A percentile compares a stretch with the other conserved stretches of the same genome.
Conservation (phyloP, 2,329 filamentous ascomycete species). For the Penicillium capsulatum region DNA sequence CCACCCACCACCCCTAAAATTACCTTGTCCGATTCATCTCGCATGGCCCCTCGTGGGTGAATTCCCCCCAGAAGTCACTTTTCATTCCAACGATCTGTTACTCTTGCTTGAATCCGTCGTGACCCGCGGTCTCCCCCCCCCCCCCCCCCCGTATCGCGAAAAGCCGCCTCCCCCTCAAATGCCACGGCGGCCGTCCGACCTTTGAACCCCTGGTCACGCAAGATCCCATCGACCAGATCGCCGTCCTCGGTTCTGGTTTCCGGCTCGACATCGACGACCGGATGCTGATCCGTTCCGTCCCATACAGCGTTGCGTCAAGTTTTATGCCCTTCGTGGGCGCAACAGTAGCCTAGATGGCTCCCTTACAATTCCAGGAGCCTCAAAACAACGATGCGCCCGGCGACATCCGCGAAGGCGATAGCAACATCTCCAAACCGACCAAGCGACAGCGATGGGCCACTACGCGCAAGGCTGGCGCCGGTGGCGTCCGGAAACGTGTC, state of each 20-base stretch:
- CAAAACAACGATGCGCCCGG: conserved; percentile 24
- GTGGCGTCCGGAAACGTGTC: conserved; percentile 71
- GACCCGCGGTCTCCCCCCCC: conserved; percentile 6
- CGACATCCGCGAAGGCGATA: conserved; percentile 31
- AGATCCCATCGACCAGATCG: conserved; percentile 3
- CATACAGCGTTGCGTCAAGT: conserved; percentile 14
- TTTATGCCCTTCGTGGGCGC: conserved; percentile 29
- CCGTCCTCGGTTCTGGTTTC: conserved; percentile 18
- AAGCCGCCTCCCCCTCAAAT: conserved; percentile 3
- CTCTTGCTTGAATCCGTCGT: conserved; percentile 9
- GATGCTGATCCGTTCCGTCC: conserved; percentile 24
- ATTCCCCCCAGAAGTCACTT: conserved; percentile 3
- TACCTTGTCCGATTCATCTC: conserved; percentile 6
- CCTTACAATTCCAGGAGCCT: conserved; percentile 31
- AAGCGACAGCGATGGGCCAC: conserved; percentile 94
- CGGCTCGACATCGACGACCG: conserved; percentile 22
- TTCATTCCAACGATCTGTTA: neutral
- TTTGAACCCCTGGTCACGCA: conserved; percentile 7
- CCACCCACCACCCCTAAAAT: too few species aligned
- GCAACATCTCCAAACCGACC: conserved; percentile 57
- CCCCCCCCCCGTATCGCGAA: neutral
- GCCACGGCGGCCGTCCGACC: conserved; percentile 7
- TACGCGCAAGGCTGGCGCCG: conserved; percentile 73
- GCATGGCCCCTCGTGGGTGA: conserved; percentile 25
- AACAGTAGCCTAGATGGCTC: conserved; percentile 37